Evolutionary conservation across 2,329 filamentous ascomycete genomes (phyloP).

Genomic region (Didymella pinodella): DNA sequence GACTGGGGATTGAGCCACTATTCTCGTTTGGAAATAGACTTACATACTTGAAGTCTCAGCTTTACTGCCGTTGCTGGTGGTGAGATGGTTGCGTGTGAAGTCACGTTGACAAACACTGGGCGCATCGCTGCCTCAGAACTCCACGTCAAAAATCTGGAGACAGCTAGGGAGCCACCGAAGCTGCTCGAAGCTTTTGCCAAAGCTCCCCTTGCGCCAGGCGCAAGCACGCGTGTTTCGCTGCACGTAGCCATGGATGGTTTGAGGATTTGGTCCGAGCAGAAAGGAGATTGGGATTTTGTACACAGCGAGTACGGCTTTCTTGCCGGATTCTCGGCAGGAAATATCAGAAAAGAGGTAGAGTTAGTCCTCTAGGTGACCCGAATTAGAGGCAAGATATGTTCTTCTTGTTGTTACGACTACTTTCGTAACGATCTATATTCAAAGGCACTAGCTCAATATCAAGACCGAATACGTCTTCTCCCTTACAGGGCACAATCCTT

Average conservation of each 20-base stretch:
- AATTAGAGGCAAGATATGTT: no score
- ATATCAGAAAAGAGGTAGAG: not conserved
- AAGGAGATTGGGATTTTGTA: not conserved
- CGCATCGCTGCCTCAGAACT: not conserved
- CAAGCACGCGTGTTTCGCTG: not conserved
- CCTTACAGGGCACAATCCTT: no score
- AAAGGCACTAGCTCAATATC: no score
- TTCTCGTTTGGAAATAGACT: not conserved
- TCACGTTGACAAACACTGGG: not conserved
- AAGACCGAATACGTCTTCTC: no score
- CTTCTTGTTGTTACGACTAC: no score
- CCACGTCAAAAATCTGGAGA: not conserved
- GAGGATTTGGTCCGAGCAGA: not conserved
- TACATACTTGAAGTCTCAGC: not conserved
- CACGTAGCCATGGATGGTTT: not conserved
- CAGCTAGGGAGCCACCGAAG: not conserved
- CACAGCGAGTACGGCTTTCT: not conserved
- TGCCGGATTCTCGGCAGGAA: not conserved
- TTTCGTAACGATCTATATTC: no score
- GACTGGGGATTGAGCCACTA: not conserved
- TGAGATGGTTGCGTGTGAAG: not conserved
- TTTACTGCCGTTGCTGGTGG: not conserved
- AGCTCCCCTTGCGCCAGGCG: not conserved
- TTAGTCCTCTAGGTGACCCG: no score
- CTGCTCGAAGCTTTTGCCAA: not conserved